A percentile compares a stretch with the other conserved stretches of the same genome.
phyloP scores from a whole-genome alignment of 306 rosid species.

The Acacia acuminata region DNA sequence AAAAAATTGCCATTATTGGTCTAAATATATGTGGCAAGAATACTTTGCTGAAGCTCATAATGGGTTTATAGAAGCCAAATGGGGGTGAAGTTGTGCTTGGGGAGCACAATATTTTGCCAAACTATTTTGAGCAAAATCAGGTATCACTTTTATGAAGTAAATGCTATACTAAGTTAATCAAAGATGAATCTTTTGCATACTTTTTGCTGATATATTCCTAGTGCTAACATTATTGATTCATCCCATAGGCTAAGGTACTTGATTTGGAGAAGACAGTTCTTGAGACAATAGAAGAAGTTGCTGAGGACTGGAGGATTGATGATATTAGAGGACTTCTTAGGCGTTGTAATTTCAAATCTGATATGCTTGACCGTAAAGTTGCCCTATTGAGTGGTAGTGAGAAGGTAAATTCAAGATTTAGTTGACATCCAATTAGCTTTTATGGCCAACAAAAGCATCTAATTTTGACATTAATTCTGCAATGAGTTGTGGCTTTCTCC shows the following conservation, averaged over 20 bases:
- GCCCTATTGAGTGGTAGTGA: constrained; percentile 95
- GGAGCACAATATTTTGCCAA: too few species aligned
- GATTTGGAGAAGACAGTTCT: constrained; percentile 90
- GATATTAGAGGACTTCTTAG: constrained; percentile 98
- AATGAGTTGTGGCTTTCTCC: constrained; percentile 11
- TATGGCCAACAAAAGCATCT: neutral
- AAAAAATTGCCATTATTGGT: too few species aligned
- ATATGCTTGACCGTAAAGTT: constrained; percentile 95
- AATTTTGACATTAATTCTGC: constrained; percentile 18
- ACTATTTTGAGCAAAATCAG: constrained; percentile 39
- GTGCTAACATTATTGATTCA: constrained; percentile 29
- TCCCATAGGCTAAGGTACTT: constrained; percentile 87
- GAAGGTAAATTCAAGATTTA: constrained; percentile 62
- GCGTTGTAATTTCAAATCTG: constrained; percentile 93
- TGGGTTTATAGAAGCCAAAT: too few species aligned
- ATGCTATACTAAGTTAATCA: constrained; percentile 12
- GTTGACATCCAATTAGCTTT: neutral
- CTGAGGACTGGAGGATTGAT: constrained; percentile 93
- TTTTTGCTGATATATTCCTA: constrained; percentile 19
- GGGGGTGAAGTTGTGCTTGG: too few species aligned
- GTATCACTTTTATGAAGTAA: constrained; percentile 38
- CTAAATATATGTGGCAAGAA: too few species aligned
- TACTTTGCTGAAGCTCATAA: too few species aligned
- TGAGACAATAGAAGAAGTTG: constrained; percentile 85
- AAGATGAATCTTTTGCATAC: constrained; percentile 8